Evolutionary conservation across 176 grass and related monocot species (phyloP).

Genomic region (Musa itinerans): DNA sequence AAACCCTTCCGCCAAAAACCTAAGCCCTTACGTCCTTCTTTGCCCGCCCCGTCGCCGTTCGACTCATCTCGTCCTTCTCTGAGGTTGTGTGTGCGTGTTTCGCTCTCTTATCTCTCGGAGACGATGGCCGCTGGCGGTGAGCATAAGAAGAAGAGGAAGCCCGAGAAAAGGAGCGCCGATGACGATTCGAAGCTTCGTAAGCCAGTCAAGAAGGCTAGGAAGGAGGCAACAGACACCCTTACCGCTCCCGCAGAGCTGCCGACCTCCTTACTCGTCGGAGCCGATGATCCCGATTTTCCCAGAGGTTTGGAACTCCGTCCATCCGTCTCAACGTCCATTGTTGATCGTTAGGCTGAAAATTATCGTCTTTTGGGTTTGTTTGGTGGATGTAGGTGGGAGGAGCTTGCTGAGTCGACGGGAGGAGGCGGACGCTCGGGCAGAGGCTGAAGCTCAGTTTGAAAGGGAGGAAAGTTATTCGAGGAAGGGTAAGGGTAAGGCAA

Average conservation of each 20-base stretch:
- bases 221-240: constrained; percentile 22
- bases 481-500: constrained; percentile 30
- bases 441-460: constrained; percentile 70
- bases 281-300: constrained; percentile 61
- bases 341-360: neutral
- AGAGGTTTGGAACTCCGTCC: constrained; percentile 38
- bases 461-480: constrained; percentile 30
- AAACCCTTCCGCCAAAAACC: too few species aligned
- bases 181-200: constrained; percentile 31
- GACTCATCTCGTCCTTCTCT: too few species aligned
- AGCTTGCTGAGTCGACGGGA: constrained; percentile 62
- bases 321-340: neutral
- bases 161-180: neutral
- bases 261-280: constrained; percentile 37
- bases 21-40: too few species aligned
- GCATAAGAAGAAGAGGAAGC: constrained; percentile 17
- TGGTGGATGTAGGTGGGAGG: constrained; percentile 46
- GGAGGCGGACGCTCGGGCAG: constrained; percentile 60
- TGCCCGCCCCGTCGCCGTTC: too few species aligned
- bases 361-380: neutral
- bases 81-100: too few species aligned
- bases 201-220: constrained; percentile 36
- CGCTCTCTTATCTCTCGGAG: too few species aligned
- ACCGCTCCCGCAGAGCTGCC: constrained; percentile 12
- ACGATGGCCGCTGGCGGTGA: neutral